Base-by-base conservation (phyloP, 2,329 filamentous ascomycete species). In the Beauveria sp. region DNA sequence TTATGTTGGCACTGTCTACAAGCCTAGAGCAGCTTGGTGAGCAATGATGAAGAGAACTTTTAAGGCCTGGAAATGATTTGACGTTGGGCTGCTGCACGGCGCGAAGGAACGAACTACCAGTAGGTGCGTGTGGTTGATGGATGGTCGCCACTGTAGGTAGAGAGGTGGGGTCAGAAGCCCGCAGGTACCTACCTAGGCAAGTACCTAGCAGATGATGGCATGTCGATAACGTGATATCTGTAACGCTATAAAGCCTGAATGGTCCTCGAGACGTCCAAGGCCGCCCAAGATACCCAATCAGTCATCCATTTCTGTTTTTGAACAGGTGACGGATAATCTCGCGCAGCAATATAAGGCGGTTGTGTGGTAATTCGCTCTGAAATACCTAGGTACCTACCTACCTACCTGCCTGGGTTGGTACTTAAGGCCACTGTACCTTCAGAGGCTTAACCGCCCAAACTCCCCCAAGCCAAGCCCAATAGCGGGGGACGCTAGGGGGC, bases 21-120 rank as follows among this genome's bases (percentile, higher is more conserved):
- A 40, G 52, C 45, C 22, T 45, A 38, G 12, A 49, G 42, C 38
- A 60, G 31, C 18, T 45, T 52, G 46, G 22, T 22, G 45, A 24
- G 45, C 28, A 48, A 60, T 54, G 42, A 54, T 18, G 42, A 38
- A 38, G 40, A n/a, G 28, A 54, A 28, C 10, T 20, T 16, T 54
- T 45, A 40, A 42, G 40, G 58, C 49, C 42, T 24, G 49, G 50
- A 60, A 51, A 53, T 54, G 58, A 53, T 60, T 60, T 60, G 58
- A 48, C 20, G 58, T 48, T 54, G 58, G 50, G 58, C 58, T 18
- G 26, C 54, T 34, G 40, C 22, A 38, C 26, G 42, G 38, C 26
- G n/a, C 54, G 54, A 46, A 56, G 31, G 54, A 26, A 28, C 24
- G 6, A 55, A 38, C 34, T 16, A 38, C 5, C 34, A 38, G 14